These are phyloP conservation scores for Coleophoma crateriformis DNA, from an alignment of 2,329 filamentous ascomycete genomes.

Conservation along the genomic window DNA sequence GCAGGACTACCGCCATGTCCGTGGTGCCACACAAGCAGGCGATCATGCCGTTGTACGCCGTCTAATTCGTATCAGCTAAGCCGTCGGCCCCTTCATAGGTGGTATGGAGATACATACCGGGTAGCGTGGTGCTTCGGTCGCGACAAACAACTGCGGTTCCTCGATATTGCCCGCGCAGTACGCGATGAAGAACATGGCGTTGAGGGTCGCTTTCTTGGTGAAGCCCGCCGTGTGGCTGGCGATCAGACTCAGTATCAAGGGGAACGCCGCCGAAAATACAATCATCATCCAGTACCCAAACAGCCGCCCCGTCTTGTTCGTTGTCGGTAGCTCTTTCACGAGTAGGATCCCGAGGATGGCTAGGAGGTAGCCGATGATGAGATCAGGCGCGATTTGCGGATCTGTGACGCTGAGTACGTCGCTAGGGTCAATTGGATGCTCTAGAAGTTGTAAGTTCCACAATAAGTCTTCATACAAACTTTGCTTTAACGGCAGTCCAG, in stretches of 20 bases:
- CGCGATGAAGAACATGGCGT: slow-evolving; percentile 41
- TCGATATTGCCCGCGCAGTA: slow-evolving; percentile 47
- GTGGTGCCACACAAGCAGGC: not conserved
- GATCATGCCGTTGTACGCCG: slow-evolving; percentile 1
- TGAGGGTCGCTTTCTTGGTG: slow-evolving; percentile 44
- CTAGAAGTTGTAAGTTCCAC: not conserved
- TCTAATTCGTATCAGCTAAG: not conserved
- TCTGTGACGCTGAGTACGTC: slow-evolving; percentile 6
- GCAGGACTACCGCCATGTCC: slow-evolving; percentile 1
- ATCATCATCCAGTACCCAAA: slow-evolving; percentile 53
- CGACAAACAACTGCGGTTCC: slow-evolving; percentile 24
- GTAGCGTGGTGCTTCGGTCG: slow-evolving; percentile 9
- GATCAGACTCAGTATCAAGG: slow-evolving; percentile 35
- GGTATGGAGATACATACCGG: slow-evolving; percentile 2
- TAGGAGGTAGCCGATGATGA: slow-evolving; percentile 28
- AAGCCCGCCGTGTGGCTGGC: slow-evolving; percentile 47
- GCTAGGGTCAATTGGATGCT: not conserved
- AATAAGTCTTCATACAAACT: not conserved
- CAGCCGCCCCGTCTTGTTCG: slow-evolving; percentile 34
- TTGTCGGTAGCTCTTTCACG: slow-evolving; percentile 49
- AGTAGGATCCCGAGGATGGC: slow-evolving; percentile 55
- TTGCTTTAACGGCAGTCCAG: not conserved
- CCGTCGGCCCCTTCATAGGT: not conserved
- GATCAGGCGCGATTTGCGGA: slow-evolving; percentile 8
- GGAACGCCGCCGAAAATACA: slow-evolving; percentile 46